A percentile compares a stretch with the other conserved stretches of the same genome.
Evolutionary conservation across 257 asterid genomes (phyloP).

Genomic region (Solanum rostratum): DNA sequence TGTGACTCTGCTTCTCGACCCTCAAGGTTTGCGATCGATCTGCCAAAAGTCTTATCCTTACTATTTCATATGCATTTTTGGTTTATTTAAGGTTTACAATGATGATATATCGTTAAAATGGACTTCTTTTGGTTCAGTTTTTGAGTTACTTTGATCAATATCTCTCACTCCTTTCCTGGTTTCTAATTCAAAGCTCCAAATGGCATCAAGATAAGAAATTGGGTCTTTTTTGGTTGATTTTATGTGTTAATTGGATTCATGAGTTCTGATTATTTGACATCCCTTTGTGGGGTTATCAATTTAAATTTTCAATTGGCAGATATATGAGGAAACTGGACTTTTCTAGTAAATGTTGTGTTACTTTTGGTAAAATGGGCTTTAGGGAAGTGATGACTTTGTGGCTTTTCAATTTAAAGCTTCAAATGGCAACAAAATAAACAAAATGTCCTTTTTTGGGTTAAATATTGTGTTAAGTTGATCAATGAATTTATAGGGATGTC

Average conservation of each 20-base stretch:
- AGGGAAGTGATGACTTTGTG: neutral
- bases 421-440: neutral
- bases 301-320: neutral
- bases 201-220: neutral
- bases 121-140: neutral
- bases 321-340: neutral
- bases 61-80: neutral
- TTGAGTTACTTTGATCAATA: neutral
- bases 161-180: neutral
- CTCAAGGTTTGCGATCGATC: slow-evolving; percentile 26
- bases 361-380: neutral
- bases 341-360: neutral
- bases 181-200: neutral
- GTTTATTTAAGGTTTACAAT: neutral
- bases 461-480: neutral
- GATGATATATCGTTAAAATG: neutral
- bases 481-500: slow-evolving; percentile 39
- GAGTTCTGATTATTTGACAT: slow-evolving; percentile 38
- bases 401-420: neutral
- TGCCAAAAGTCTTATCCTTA: neutral
- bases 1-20: slow-evolving; percentile 43
- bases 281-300: slow-evolving; percentile 28
- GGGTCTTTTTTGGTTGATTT: neutral
- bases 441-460: neutral
- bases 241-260: neutral